These are phyloP conservation scores for Iberis pinnata DNA, from an alignment of 345 rosid species.

Conservation along the genomic window DNA sequence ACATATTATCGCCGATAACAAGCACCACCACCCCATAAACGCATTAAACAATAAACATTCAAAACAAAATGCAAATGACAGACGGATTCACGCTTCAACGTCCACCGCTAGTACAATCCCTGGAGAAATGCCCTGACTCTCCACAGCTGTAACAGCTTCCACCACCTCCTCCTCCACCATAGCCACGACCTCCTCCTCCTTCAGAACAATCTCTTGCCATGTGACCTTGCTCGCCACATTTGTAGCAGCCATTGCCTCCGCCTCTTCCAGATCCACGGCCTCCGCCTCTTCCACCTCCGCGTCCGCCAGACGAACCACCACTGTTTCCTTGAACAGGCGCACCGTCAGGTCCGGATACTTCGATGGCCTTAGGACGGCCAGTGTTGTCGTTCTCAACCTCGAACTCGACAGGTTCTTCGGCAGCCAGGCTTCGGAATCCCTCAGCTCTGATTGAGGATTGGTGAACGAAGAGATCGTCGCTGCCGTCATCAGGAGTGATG, in stretches of 20 bases:
- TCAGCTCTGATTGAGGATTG: conserved; percentile 74
- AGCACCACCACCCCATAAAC: no score
- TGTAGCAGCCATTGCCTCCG: conserved; percentile 29
- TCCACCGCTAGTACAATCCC: conserved; percentile 68
- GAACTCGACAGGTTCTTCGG: conserved; percentile 63
- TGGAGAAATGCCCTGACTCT: conserved; percentile 64
- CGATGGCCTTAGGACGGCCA: conserved; percentile 66
- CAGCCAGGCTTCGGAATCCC: conserved; percentile 64
- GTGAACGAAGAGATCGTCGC: conserved; percentile 84
- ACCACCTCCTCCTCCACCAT: conserved; percentile 8
- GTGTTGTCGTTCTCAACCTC: conserved; percentile 33
- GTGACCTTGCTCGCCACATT: conserved; percentile 31
- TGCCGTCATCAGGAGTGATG: conserved; percentile 81
- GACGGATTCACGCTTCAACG: conserved; percentile 31
- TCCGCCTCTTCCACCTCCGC: conserved; percentile 25
- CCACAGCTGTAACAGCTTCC: conserved; percentile 30
- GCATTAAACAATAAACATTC: background rate
- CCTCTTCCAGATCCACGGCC: conserved; percentile 31
- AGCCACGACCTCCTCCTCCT: conserved; percentile 10
- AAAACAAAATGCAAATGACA: background rate
- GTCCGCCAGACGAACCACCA: conserved; percentile 27
- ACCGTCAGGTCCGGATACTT: conserved; percentile 63
- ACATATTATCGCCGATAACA: no score
- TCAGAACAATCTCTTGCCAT: conserved; percentile 28
- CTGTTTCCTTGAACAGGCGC: conserved; percentile 24